These are phyloP conservation scores for Cladosporium colombiae DNA, from an alignment of 2,329 filamentous ascomycete genomes.

Conservation along the genomic window DNA sequence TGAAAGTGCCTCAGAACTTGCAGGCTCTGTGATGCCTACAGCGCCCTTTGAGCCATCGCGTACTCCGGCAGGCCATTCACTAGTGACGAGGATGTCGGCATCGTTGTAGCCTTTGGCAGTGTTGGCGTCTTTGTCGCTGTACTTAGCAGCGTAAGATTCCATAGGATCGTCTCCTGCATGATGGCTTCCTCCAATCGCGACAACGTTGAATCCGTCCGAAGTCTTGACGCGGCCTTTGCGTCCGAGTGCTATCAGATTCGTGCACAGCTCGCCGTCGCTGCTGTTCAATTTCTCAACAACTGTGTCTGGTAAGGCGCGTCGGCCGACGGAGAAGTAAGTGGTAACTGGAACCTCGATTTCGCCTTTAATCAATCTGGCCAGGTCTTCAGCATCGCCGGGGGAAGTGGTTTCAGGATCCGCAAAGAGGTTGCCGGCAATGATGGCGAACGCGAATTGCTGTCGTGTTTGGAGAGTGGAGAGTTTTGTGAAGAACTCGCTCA, in stretches of 20 bases:
- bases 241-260: conserved; percentile 88
- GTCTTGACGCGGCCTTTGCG: conserved; percentile 88
- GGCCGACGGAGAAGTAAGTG: conserved; percentile 87
- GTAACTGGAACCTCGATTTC: conserved; percentile 73
- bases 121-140: conserved; percentile 70
- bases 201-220: conserved; percentile 82
- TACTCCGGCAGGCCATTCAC: conserved; percentile 74
- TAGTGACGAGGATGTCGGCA: conserved; percentile 84
- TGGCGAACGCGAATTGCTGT: conserved; percentile 82
- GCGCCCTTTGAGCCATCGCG: conserved; percentile 39
- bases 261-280: conserved; percentile 70
- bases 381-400: conserved; percentile 46
- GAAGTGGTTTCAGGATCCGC: conserved; percentile 49
- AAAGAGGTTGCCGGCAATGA: conserved; percentile 85
- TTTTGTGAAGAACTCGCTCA: conserved; percentile 76
- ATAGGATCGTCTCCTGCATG: conserved; percentile 42
- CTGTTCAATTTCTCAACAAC: conserved; percentile 74
- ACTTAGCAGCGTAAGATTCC: conserved; percentile 69
- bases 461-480: conserved; percentile 78
- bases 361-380: conserved; percentile 66
- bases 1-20: conserved; percentile 66
- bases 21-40: conserved; percentile 47
- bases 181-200: conserved; percentile 73
- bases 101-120: conserved; percentile 63
- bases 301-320: conserved; percentile 65